Base-by-base conservation (phyloP, 345 rosid species). In the Iberis pinnata region DNA sequence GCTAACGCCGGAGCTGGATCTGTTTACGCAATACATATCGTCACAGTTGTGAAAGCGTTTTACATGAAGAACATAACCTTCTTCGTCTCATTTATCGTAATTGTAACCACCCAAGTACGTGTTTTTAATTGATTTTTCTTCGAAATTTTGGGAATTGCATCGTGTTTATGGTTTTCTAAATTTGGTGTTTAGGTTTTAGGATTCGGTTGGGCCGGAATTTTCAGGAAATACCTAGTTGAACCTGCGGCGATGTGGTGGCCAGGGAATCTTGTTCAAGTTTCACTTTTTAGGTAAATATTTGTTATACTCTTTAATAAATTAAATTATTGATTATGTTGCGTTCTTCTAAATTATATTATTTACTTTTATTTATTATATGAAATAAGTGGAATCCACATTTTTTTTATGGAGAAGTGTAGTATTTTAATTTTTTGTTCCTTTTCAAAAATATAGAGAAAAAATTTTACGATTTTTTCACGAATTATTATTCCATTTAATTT, bases 161-260 rank as follows among this genome's bases (percentile, higher is more conserved):
- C 8, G 16, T 41, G 20, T 19, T 65, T 12, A 40, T 49, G 39
- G 27, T 43, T 29, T 65, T 43, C 35, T 71, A 53, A 9, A 54
- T 69, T 66, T 77, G 82, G 38, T 56, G 18, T 43, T 57, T 78
- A 89, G 97, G 90, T 92, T 43, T 45, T 92, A 76, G 98, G 98
- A 26, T 92, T 88, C 63, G 98, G 98, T 27, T 92, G 98, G 98
- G 98, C 98, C 12, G 98, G 97, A 20, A 88, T 92, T 40, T 88
- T 83, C 63, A 73, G 98, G 27, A 80, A 70, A 64, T 85, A 83
- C 48, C 74, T 92, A 4, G 97, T 92, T 49, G 98, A 92, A 72
- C 98, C 98, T 16, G 88, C 95, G 38, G 90, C 88, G 3, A 92
- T 92, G 98, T 92, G 98, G 98, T 92, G 98, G 98, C 98, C 98